These are phyloP conservation scores for Torrubiella hemipterigena DNA, from an alignment of 2,329 filamentous ascomycete species.

Conservation along the genomic window DNA sequence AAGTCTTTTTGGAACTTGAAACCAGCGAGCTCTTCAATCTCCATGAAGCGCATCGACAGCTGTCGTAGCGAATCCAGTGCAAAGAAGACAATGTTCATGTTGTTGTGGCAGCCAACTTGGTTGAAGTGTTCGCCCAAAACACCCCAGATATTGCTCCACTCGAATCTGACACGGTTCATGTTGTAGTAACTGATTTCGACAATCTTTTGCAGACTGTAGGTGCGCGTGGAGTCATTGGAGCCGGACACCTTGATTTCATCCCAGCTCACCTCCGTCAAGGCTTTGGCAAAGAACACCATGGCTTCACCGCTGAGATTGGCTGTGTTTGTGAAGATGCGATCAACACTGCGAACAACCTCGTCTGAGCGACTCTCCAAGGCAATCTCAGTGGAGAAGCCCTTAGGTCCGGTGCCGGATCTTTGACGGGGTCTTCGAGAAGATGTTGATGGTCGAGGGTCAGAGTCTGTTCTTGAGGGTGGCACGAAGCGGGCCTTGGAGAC, in stretches of 20 bases:
- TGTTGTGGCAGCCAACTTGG: slow-evolving; percentile 89
- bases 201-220: slow-evolving; percentile 94
- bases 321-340: slow-evolving; percentile 93
- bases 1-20: slow-evolving; percentile 99
- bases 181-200: slow-evolving; percentile 99
- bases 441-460: slow-evolving; percentile 53
- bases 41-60: slow-evolving; percentile 96
- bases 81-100: slow-evolving; percentile 95
- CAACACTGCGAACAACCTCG: slow-evolving; percentile 84
- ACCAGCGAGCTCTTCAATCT: slow-evolving; percentile 91
- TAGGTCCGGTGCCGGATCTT: slow-evolving; percentile 45
- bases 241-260: slow-evolving; percentile 97
- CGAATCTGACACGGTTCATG: slow-evolving; percentile 95
- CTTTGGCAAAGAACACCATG: slow-evolving; percentile 88
- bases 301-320: slow-evolving; percentile 86
- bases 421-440: slow-evolving; percentile 41
- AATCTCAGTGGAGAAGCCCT: slow-evolving; percentile 63
- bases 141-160: slow-evolving; percentile 97
- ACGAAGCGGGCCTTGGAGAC: slow-evolving; percentile 73
- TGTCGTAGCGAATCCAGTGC: slow-evolving; percentile 91
- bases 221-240: slow-evolving; percentile 87
- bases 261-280: slow-evolving; percentile 93
- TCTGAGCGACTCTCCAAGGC: slow-evolving; percentile 87
- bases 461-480: slow-evolving; percentile 41
- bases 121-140: slow-evolving; percentile 98